Evolutionary conservation across 164 flowering plant genomes (phyloP), one percentile per base, ranked within the genome.

Genomic region (Macadamia tetraphylla): DNA sequence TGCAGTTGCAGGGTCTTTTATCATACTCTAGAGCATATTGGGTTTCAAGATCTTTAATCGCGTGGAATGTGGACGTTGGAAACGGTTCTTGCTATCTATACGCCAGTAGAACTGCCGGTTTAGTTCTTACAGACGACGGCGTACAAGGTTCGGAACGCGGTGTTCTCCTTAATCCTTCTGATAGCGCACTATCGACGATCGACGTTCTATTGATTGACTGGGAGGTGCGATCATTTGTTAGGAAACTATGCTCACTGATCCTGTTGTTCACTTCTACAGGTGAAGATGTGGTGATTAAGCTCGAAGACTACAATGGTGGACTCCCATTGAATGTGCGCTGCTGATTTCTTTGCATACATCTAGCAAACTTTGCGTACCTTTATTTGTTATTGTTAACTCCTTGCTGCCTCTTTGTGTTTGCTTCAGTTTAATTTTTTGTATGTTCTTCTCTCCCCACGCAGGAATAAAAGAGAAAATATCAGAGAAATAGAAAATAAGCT

Each of bases 1-100:
- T 64, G 58, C 74, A 73, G 80, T 64, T 87, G 73, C 85, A 84
- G 86, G 88, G 79, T 56, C 72, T 74, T 29, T 72, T 90, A 74
- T 70, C 72, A n/a, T 75, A 72, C 70, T 80, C 92, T 3, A 85
- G 87, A 71, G 98, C 97, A 23, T 86, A 67, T 67, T 94, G 97
- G 97, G 94, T 88, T n/a, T 74, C 79, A 64, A 65, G 76, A 67
- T 77, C 82, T 29, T 10, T 86, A 58, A 91, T 94, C 74, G 94
- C 98, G 0, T 91, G 94, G 96, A 81, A 94, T 71, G 77, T 83
- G 66, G 85, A 86, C 42, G 55, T 67, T 66, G 80, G 72, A 52
- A 78, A 83, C 65, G 83, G 84, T 74, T 83, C 82, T 31, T 87
- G 82, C 75, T 87, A 70, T 69, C 70, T 94, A n/a, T 90, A 84